These are phyloP conservation scores for Candida pseudoglaebosa DNA, from an alignment of 805 yeast species.

Conservation along the genomic window DNA sequence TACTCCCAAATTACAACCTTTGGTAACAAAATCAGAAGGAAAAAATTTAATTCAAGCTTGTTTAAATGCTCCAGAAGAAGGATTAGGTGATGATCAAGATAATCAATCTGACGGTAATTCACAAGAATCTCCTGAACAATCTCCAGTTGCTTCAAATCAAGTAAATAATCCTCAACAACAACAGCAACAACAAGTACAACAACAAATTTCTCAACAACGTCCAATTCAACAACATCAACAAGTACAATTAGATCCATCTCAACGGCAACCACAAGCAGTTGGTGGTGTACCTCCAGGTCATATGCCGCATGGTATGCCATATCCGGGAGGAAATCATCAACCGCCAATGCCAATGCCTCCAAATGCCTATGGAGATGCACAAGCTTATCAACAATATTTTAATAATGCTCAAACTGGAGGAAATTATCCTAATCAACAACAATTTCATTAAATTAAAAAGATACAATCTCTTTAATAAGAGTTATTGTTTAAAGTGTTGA, in stretches of 20 bases:
- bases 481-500: not conserved
- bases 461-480: not conserved
- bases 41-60: slow-evolving; percentile 96
- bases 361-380: slow-evolving; percentile 48
- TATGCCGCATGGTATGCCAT: slow-evolving; percentile 43
- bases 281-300: slow-evolving; percentile 38
- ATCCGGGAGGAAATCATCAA: slow-evolving; percentile 40
- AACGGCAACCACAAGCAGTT: slow-evolving; percentile 27
- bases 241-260: slow-evolving; percentile 23
- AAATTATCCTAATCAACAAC: slow-evolving; percentile 48
- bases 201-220: slow-evolving; percentile 13
- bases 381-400: slow-evolving; percentile 63
- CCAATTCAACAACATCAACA: slow-evolving; percentile 29
- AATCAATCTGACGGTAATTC: slow-evolving; percentile 51
- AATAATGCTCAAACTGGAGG: slow-evolving; percentile 50
- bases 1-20: slow-evolving; percentile 97
- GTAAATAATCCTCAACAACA: slow-evolving; percentile 22
- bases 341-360: slow-evolving; percentile 44
- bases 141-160: slow-evolving; percentile 26
- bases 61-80: slow-evolving; percentile 92
- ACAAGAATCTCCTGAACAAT: slow-evolving; percentile 37
- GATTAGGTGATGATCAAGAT: slow-evolving; percentile 60
- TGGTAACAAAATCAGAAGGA: slow-evolving; percentile 96
- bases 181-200: slow-evolving; percentile 21
- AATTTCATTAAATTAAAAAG: slow-evolving; percentile 39